Conservation (phyloP, 2,329 filamentous ascomycete genomes). For the Sporothrix pallida region DNA sequence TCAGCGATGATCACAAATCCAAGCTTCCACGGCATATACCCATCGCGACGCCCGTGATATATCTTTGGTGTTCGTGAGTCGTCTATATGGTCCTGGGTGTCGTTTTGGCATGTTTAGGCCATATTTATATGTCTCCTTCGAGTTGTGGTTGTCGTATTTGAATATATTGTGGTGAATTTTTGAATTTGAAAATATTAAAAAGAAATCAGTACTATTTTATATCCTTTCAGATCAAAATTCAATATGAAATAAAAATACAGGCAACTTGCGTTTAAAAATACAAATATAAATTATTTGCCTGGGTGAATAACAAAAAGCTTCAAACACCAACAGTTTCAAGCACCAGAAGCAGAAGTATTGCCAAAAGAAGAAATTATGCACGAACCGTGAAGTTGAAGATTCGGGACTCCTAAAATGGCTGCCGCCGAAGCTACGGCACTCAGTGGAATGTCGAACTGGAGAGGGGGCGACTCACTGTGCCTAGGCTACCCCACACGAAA, state of each 20-base stretch:
- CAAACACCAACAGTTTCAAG: too few relatives aligned
- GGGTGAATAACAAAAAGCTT: too few relatives aligned
- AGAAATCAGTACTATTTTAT: neutral
- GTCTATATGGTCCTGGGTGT: too few relatives aligned
- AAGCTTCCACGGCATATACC: neutral
- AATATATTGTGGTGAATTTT: too few relatives aligned
- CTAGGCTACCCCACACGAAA: constrained; percentile 25
- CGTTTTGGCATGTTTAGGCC: neutral
- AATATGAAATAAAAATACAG: neutral
- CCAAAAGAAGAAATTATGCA: neutral
- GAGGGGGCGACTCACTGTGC: neutral
- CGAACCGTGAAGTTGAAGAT: neutral
- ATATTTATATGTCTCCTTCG: too few relatives aligned
- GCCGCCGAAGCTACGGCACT: constrained; percentile 5
- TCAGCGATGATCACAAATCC: too few relatives aligned
- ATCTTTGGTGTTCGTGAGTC: neutral
- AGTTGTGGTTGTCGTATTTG: too few relatives aligned
- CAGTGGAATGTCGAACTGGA: neutral
- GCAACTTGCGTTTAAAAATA: too few relatives aligned
- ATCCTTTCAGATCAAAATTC: neutral
- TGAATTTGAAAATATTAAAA: too few relatives aligned
- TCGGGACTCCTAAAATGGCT: constrained; percentile 9
- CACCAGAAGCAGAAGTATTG: neutral
- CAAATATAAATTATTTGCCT: too few relatives aligned
- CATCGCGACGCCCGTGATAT: neutral